These are phyloP conservation scores for Hericium erinaceus DNA, from an alignment of 768 basidiomycete species.

Conservation along the genomic window DNA sequence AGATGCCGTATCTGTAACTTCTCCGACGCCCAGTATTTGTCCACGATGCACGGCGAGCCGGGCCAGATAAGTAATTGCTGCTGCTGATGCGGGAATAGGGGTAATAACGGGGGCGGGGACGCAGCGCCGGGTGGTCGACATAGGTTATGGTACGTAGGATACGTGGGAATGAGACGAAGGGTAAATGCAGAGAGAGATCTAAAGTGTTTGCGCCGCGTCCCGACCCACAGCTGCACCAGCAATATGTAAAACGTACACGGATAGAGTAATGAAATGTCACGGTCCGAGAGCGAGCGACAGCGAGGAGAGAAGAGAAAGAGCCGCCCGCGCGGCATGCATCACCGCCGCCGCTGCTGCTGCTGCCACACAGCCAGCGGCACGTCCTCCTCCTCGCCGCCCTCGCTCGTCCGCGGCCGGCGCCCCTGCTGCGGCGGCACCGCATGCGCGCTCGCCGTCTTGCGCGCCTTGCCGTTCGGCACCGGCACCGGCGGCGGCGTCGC, in stretches of 20 bases:
- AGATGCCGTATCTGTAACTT: neutral
- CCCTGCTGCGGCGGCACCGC: conserved; percentile 35
- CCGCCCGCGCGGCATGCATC: neutral
- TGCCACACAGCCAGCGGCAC: conserved; percentile 74
- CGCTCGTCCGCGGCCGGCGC: conserved; percentile 33
- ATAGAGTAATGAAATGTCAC: neutral
- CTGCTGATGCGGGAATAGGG: neutral
- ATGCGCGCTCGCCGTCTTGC: conserved; percentile 62
- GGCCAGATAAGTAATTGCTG: neutral
- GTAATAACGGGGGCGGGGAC: neutral
- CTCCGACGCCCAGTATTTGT: neutral
- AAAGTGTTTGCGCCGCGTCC: neutral
- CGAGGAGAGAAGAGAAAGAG: neutral
- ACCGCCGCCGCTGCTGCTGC: conserved; percentile 32
- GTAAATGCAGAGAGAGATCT: neutral
- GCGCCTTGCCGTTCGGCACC: conserved; percentile 41
- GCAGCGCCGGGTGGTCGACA: neutral
- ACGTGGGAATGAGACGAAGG: neutral
- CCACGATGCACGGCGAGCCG: neutral
- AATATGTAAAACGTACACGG: neutral
- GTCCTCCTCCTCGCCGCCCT: conserved; percentile 63
- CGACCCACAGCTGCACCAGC: neutral
- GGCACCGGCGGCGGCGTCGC: conserved; percentile 27
- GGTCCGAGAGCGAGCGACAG: neutral
- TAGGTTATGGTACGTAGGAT: neutral